Evolutionary conservation across 257 asterid genomes (phyloP), one percentile per base, ranked within the genome.

Genomic region (Datura wrightii): DNA sequence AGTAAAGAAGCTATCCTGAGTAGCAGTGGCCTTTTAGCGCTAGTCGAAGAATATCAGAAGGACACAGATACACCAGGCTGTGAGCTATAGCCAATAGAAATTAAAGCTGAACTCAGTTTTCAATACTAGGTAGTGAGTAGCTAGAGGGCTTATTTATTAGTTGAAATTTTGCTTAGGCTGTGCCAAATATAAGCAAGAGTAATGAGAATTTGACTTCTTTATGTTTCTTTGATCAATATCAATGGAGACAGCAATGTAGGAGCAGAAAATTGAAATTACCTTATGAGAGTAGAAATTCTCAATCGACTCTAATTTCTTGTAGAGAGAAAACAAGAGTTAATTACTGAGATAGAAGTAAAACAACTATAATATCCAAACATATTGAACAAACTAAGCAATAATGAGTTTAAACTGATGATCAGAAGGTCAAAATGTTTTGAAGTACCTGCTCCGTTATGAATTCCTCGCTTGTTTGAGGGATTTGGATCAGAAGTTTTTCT

Each of bases 391-490:
- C 82, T 53, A 83, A 67, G 86, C 89, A 89, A 84, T 80, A 92
- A 90, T 82, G 87, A 89, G 83, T 87, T 76, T 84, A 90, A 87
- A 84, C 85, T 82, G 79, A 85, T 72, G 83, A 24, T 24, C 31
- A 86, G 85, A 82, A 67, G 67, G 67, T 63, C 80, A 24, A 53
- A 79, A 62, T 63, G 71, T 31, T 10, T 34, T 63, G 71, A 10
- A 63, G 71, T 98, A 82, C 94, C 97, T 3, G 97, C 91, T 19
- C 97, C 94, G 79, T 89, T 87, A 34, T 87, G 86, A 48, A 93
- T 94, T 83, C 86, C 90, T 87, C 96, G 82, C 76, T 93, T 90
- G 89, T 95, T 92, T 18, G 93, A 88, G 59, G 82, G 85, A 80
- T 88, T 87, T 31, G 90, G 89, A 87, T 90, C 93, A 59, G 82